Conservation (phyloP, 2,329 filamentous ascomycete genomes). For the Plectosphaerella sp. region DNA sequence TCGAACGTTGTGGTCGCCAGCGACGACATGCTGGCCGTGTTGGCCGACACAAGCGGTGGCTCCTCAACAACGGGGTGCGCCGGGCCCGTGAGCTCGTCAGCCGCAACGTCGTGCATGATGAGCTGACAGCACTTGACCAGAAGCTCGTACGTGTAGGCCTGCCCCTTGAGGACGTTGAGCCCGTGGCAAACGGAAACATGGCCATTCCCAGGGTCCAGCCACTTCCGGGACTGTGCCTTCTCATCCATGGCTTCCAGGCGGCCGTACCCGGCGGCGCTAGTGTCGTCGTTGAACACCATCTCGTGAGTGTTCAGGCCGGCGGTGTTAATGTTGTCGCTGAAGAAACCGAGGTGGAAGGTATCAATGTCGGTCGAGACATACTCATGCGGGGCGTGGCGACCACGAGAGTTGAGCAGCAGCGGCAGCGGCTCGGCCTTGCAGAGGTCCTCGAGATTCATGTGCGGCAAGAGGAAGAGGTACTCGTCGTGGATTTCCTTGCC, state of each 20-base stretch:
- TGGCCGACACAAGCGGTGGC: constrained; percentile 23
- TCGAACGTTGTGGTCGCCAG: constrained; percentile 38
- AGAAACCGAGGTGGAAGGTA: constrained; percentile 14
- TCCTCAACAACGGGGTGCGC: constrained; percentile 30
- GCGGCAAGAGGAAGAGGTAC: constrained; percentile 43
- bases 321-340: not conserved
- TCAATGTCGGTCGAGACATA: constrained; percentile 46
- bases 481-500: not conserved
- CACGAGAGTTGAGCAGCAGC: constrained; percentile 49
- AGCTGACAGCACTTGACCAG: constrained; percentile 39
- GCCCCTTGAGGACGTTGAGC: constrained; percentile 44
- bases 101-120: constrained; percentile 47
- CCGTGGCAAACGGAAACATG: too few relatives aligned
- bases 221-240: too few relatives aligned
- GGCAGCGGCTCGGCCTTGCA: constrained; percentile 34
- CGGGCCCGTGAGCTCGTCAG: constrained; percentile 19
- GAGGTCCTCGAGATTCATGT: constrained; percentile 56
- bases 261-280: constrained; percentile 26
- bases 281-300: constrained; percentile 28
- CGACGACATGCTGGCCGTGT: constrained; percentile 22
- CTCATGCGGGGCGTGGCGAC: constrained; percentile 34
- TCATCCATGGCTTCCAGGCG: constrained; percentile 26
- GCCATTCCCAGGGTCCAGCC: too few relatives aligned
- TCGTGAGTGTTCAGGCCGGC: constrained; percentile 22
- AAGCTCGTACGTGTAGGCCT: constrained; percentile 42